Percentiles rank a stretch among this genome's conserved stretches.
Evolutionary conservation across 176 grass and related monocot species (phyloP).

Genomic region (bread wheat (Triticum aestivum)): DNA sequence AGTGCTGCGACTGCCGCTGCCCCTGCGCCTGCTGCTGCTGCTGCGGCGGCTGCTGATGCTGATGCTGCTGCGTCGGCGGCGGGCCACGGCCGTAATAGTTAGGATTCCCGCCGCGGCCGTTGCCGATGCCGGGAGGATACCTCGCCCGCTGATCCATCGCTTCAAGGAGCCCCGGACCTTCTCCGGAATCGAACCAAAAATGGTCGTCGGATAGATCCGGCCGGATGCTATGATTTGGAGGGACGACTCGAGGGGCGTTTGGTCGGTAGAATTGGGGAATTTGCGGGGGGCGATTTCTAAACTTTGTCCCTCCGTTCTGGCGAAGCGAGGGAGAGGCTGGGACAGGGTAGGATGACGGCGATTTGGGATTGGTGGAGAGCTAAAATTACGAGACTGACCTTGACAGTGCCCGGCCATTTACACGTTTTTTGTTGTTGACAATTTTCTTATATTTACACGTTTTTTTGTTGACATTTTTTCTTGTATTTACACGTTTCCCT

Average conservation of each 20-base stretch:
- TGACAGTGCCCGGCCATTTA: too few species aligned
- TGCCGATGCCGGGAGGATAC: constrained; percentile 68
- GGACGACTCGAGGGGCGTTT: neutral
- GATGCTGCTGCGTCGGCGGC: constrained; percentile 36
- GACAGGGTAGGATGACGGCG: neutral
- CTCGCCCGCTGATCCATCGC: constrained; percentile 66
- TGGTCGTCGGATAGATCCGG: constrained; percentile 6
- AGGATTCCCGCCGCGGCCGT: constrained; percentile 60
- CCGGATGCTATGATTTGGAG: neutral
- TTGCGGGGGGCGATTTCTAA: constrained; percentile 8
- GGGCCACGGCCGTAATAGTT: constrained; percentile 62
- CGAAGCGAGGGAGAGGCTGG: neutral
- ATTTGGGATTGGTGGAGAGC: neutral
- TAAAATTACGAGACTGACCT: too few species aligned
- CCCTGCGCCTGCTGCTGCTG: constrained; percentile 28
- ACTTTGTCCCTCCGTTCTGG: neutral
- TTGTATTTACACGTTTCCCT: too few species aligned
- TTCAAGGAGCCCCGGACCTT: neutral
- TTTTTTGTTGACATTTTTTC: too few species aligned
- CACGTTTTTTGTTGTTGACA: too few species aligned
- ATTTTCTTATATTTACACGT: too few species aligned
- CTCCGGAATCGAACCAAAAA: neutral
- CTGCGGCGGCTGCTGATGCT: constrained; percentile 30
- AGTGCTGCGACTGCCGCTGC: constrained; percentile 43
- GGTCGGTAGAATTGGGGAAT: constrained; percentile 22